Evolutionary conservation across 73 alveolate genomes (phyloP).

Genomic region (Paramecium sexaurelia): DNA sequence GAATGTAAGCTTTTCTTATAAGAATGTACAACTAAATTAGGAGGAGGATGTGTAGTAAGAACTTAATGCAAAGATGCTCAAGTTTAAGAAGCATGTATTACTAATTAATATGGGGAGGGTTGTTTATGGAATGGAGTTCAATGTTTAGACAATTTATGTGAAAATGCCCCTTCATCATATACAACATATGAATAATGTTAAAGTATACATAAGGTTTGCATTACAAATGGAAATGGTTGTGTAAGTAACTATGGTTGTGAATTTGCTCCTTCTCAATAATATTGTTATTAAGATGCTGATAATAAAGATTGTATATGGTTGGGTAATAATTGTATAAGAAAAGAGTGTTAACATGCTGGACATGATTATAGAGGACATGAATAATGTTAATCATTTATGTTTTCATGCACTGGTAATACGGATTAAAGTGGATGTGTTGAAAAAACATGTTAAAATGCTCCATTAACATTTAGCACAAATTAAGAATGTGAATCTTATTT

Average conservation of each 20-base stretch:
- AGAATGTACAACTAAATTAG: background rate
- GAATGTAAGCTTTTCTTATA: background rate
- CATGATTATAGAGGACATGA: background rate
- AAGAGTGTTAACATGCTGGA: background rate
- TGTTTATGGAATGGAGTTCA: conserved; percentile 3
- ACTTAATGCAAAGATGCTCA: background rate
- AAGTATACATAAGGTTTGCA: background rate
- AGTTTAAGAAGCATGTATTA: background rate
- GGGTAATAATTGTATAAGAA: background rate
- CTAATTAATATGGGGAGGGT: background rate
- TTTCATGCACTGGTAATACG: background rate
- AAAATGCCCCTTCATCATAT: conserved; percentile 31
- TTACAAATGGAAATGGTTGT: conserved; percentile 11
- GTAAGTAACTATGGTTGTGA: background rate
- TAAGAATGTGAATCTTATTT: background rate
- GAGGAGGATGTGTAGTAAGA: conserved; percentile 24
- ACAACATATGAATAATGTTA: conserved; percentile 17
- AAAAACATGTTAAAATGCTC: conserved; percentile 24
- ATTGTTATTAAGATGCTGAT: background rate
- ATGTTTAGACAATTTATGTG: background rate
- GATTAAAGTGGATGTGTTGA: background rate
- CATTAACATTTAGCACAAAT: background rate
- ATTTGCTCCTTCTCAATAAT: background rate
- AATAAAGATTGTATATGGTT: background rate
- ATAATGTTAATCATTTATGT: background rate